Percentiles rank a stretch among this genome's conserved stretches.
phyloP scores from a whole-genome alignment of 495 filamentous ascomycete species.

The Penicillium manginii region DNA sequence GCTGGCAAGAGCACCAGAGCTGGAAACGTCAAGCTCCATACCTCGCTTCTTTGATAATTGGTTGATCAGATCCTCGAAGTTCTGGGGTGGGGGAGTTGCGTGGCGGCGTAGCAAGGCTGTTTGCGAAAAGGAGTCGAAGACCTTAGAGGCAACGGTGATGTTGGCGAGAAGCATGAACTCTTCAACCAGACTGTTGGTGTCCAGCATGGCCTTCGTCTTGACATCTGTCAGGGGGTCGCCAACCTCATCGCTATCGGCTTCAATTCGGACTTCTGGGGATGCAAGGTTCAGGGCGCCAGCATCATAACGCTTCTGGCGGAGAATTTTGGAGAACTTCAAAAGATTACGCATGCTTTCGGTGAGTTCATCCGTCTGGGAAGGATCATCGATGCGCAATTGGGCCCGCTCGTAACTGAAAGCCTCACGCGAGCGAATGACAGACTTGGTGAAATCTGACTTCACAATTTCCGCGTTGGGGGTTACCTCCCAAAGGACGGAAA shows the following conservation, averaged over 20 bases:
- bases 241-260: constrained; percentile 92
- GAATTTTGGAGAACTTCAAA: constrained; percentile 86
- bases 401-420: constrained; percentile 98
- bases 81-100: constrained; percentile 86
- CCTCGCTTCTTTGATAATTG: constrained; percentile 85
- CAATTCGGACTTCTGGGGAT: constrained; percentile 91
- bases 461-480: constrained; percentile 84
- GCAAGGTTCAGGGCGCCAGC: constrained; percentile 94
- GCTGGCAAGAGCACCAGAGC: constrained; percentile 86
- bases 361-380: constrained; percentile 80
- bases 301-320: constrained; percentile 94
- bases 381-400: constrained; percentile 89
- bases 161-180: constrained; percentile 99
- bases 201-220: constrained; percentile 90
- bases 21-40: constrained; percentile 77
- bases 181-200: constrained; percentile 96
- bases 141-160: constrained; percentile 85
- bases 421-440: constrained; percentile 95
- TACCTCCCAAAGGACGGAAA: constrained; percentile 94
- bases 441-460: constrained; percentile 85
- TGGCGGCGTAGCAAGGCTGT: constrained; percentile 93
- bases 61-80: constrained; percentile 90
- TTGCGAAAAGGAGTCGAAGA: constrained; percentile 88
- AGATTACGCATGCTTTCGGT: constrained; percentile 89
- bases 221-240: constrained; percentile 91